Evolutionary conservation across 2,329 filamentous ascomycete genomes (phyloP), one percentile per base, ranked within the genome.

Genomic region (Zymoseptoria brevis): DNA sequence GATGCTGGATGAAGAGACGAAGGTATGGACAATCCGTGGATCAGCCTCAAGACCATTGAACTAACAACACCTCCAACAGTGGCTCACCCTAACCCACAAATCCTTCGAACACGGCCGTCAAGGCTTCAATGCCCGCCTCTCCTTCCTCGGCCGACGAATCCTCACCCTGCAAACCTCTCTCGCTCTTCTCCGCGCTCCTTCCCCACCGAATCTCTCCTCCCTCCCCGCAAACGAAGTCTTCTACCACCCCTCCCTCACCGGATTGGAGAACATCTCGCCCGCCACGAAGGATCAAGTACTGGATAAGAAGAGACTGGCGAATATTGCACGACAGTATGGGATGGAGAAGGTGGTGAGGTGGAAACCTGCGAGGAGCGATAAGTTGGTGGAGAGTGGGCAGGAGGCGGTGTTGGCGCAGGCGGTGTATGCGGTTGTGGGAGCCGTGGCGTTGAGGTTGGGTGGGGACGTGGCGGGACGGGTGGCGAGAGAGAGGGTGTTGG

Each of bases 71-170:
- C 60, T 9, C 29, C 56, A 4, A 22, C 59, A 72, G 78, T 99
- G 94, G 94, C 79, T 97, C 70, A 92, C 92, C 29, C 84, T 99
- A 58, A 99, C 94, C 65, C 94, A 97, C 75, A 97, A 97, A 83
- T 96, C 91, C 76, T 97, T 96, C 71, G 93, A 99, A 73, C 91
- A 97, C 72, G 94, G 92, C 56, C 82, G 90, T 70, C 87, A 92
- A 79, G 93, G 93, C 0, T 96, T 93, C 77, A 99, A 99, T 74
- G 93, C 96, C 70, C 84, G 90, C 63, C 79, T 99, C 74, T 89
- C 91, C n/a, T 91, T 89, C 71, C 79, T 96, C 57, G 93, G 86
- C 60, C 85, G 85, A 73, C 79, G 84, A 49, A 82, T 87, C 67
- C 76, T 86, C 53, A 80, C 85, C 69, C 75, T 88, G 51, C 85